These are phyloP conservation scores for Syzygium aqueum DNA, from an alignment of 345 rosid genomes.

Conservation along the genomic window DNA sequence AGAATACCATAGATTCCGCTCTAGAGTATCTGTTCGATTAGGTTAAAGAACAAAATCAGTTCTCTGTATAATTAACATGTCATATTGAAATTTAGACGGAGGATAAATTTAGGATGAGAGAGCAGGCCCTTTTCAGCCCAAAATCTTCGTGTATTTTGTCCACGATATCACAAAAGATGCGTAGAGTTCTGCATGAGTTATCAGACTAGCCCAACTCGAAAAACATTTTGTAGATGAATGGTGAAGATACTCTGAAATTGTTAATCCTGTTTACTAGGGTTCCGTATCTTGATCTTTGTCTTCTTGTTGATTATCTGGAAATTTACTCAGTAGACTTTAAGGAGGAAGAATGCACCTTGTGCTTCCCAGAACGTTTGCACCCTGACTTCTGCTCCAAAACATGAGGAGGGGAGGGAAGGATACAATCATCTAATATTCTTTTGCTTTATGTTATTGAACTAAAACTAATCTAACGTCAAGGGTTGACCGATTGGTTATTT, in stretches of 20 bases:
- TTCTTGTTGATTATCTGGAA: neutral
- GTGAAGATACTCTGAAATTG: neutral
- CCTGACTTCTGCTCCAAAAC: neutral
- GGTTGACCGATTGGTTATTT: neutral
- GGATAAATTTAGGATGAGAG: neutral
- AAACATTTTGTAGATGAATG: neutral
- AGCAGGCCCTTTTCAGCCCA: neutral
- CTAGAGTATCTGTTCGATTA: neutral
- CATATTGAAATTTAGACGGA: neutral
- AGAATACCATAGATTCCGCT: neutral
- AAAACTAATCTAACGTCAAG: neutral
- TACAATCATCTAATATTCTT: neutral
- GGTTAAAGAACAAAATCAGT: neutral
- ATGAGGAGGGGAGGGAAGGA: neutral
- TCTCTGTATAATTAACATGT: neutral
- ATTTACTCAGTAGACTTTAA: neutral
- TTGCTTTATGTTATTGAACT: neutral
- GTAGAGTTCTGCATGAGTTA: neutral
- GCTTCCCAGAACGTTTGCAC: neutral
- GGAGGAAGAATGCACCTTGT: neutral
- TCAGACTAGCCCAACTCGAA: neutral
- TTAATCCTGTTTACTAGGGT: neutral
- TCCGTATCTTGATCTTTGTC: neutral
- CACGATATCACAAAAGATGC: neutral
- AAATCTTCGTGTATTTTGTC: neutral